Percentiles rank a stretch among this genome's conserved stretches.
phyloP scores from a whole-genome alignment of 495 filamentous ascomycete genomes.

The Penicillium verhagenii region DNA sequence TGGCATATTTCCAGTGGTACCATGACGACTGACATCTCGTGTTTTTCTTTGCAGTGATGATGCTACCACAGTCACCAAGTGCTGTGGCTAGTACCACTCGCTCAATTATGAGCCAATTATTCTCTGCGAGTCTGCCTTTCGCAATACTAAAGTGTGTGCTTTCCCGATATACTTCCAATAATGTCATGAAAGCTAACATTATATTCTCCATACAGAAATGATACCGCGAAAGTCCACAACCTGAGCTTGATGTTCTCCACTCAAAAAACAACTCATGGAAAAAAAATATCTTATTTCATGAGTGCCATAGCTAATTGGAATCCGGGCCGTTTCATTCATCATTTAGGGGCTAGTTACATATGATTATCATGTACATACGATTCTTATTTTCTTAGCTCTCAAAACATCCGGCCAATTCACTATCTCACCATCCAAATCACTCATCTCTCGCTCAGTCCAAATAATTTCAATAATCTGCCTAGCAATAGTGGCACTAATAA shows the following conservation, averaged over 20 bases:
- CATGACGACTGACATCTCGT: neutral
- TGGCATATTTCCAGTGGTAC: neutral
- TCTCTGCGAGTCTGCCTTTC: too few relatives aligned
- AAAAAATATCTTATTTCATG: too few relatives aligned
- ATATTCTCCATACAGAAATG: too few relatives aligned
- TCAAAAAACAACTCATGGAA: too few relatives aligned
- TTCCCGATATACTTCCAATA: too few relatives aligned
- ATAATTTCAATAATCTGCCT: slow-evolving; percentile 16
- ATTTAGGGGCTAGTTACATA: too few relatives aligned
- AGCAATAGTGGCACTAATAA: slow-evolving; percentile 11
- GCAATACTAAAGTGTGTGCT: too few relatives aligned
- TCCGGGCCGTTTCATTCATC: too few relatives aligned
- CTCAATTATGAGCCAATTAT: neutral
- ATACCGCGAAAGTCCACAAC: too few relatives aligned
- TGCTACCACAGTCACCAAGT: slow-evolving; percentile 34
- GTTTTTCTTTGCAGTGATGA: slow-evolving; percentile 25
- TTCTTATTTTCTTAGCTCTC: slow-evolving; percentile 13
- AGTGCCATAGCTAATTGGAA: too few relatives aligned
- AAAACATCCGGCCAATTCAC: slow-evolving; percentile 20
- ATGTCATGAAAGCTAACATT: too few relatives aligned
- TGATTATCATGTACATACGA: slow-evolving; percentile 18
- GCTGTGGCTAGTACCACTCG: slow-evolving; percentile 31
- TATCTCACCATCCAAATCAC: neutral
- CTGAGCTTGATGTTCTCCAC: too few relatives aligned
- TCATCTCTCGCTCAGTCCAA: slow-evolving; percentile 14